Percentiles rank a stretch among this genome's conserved stretches.
These are phyloP conservation scores for Apophysomyces elegans DNA, from an alignment of 371 early-diverging fungal species.

Conservation along the genomic window DNA sequence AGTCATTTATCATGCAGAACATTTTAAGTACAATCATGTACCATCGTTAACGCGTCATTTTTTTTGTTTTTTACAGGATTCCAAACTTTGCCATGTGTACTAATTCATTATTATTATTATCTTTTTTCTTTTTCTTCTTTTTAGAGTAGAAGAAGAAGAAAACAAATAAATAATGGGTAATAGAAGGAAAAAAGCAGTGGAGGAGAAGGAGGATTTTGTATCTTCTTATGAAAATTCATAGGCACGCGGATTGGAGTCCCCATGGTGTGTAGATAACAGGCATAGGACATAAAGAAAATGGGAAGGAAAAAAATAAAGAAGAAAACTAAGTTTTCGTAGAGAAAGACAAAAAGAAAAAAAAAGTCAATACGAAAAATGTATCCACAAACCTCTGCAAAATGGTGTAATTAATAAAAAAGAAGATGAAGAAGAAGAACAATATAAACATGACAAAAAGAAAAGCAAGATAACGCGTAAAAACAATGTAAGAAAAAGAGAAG, in stretches of 20 bases:
- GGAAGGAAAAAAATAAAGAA: background rate
- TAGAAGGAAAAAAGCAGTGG: no score
- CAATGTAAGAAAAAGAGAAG: slow-evolving; percentile 2
- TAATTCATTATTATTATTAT: background rate
- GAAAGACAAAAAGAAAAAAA: background rate
- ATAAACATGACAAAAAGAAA: no score
- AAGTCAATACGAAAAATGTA: background rate
- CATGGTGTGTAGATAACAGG: no score
- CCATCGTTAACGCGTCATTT: no score
- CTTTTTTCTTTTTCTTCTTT: slow-evolving; percentile 13
- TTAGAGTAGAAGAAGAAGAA: slow-evolving; percentile 7
- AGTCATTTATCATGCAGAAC: no score
- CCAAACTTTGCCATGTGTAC: background rate
- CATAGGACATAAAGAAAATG: no score
- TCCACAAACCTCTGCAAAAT: background rate
- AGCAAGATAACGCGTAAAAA: no score
- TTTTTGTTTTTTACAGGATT: no score
- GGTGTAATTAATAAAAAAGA: slow-evolving; percentile 1
- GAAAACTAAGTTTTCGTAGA: slow-evolving; percentile 1
- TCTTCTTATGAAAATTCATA: no score
- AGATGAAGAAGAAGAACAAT: background rate
- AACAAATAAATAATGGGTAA: background rate
- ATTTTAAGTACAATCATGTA: no score
- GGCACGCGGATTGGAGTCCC: no score
- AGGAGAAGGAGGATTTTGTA: no score